Conservation (phyloP, 352 stramenopile genomes). For the Phytophthora pinifolia region DNA sequence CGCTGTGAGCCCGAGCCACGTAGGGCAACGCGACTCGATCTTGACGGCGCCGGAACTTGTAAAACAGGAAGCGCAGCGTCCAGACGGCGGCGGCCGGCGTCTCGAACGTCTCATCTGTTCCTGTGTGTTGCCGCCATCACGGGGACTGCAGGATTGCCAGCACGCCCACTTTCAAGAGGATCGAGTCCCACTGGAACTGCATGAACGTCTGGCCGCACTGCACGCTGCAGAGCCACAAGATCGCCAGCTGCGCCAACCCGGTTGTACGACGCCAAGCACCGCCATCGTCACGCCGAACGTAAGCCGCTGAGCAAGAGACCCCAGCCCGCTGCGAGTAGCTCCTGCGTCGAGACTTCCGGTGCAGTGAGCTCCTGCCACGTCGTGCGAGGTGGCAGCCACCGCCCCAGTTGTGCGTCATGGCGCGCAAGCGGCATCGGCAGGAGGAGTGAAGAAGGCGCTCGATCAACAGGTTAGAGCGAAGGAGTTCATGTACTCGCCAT, state of each 20-base stretch:
- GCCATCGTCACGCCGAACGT: conserved; percentile 36
- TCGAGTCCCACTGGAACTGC: conserved; percentile 92
- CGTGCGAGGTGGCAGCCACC: too few relatives aligned
- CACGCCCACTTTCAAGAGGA: conserved; percentile 87
- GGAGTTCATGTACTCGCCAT: conserved; percentile 57
- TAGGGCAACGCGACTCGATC: conserved; percentile 89
- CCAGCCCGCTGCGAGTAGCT: not conserved
- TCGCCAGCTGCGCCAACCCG: conserved; percentile 34
- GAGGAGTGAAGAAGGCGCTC: too few relatives aligned
- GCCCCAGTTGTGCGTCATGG: not conserved
- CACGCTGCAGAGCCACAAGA: conserved; percentile 63
- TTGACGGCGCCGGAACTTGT: conserved; percentile 93
- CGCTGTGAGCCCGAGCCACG: conserved; percentile 89
- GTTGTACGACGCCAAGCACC: conserved; percentile 28
- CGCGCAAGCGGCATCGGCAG: not conserved
- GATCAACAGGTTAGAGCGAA: not conserved
- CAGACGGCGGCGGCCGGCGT: conserved; percentile 39
- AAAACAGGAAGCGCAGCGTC: conserved; percentile 87
- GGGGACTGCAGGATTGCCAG: conserved; percentile 56
- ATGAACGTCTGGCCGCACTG: conserved; percentile 88
- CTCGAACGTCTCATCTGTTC: conserved; percentile 28
- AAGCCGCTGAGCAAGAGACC: not conserved
- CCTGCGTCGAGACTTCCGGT: conserved; percentile 3
- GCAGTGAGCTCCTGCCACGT: not conserved
- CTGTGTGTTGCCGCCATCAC: conserved; percentile 26